A percentile compares a stretch with the other conserved stretches of the same genome.
Conservation (phyloP, 148 eudicot genomes). For the Camellia sinensis region DNA sequence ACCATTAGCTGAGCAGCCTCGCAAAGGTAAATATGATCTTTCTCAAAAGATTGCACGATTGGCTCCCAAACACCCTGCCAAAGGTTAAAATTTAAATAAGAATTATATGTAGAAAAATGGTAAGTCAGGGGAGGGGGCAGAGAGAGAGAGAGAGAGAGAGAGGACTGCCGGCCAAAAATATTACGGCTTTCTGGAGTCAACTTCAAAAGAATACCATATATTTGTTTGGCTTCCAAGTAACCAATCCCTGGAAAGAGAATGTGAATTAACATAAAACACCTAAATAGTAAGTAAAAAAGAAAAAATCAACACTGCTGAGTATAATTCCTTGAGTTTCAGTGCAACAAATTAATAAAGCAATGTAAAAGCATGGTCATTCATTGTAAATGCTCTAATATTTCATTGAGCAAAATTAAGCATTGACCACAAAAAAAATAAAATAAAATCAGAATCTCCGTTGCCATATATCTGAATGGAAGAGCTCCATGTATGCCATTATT, state of each 20-base stretch:
- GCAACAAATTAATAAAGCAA: background rate
- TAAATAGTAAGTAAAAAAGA: background rate
- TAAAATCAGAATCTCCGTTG: background rate
- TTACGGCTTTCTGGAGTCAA: conserved; percentile 87
- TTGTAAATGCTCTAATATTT: background rate
- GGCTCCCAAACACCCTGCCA: conserved; percentile 92
- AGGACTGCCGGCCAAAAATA: conserved; percentile 70
- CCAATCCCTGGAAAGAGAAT: conserved; percentile 54
- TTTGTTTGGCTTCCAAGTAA: conserved; percentile 81
- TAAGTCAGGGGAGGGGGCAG: background rate
- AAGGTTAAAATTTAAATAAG: conserved; percentile 8
- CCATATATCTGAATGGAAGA: background rate
- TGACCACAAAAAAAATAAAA: background rate
- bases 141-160: conserved; percentile 16
- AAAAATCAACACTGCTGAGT: background rate
- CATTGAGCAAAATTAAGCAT: background rate
- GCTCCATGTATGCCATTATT: background rate
- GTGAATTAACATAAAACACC: conserved; percentile 3
- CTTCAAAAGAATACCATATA: conserved; percentile 69
- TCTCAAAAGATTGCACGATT: conserved; percentile 81
- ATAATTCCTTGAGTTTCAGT: background rate
- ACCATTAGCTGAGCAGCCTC: conserved; percentile 94
- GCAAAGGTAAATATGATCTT: conserved; percentile 82
- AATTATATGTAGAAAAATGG: background rate
- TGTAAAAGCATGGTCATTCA: background rate